phyloP scores from a whole-genome alignment of 2,329 filamentous ascomycete genomes.

The Microdochium paspali region DNA sequence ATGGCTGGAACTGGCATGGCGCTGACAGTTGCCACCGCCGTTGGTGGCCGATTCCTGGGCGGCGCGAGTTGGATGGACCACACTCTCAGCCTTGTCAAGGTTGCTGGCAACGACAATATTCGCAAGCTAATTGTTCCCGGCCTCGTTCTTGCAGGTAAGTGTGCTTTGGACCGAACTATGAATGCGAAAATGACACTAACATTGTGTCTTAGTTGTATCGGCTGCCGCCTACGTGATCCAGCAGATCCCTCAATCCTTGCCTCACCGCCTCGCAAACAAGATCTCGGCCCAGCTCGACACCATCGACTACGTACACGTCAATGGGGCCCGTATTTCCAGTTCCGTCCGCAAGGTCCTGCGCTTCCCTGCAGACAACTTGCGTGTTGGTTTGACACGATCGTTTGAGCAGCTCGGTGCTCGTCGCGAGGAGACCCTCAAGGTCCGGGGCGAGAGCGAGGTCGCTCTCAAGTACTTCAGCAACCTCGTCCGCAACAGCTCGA shows the following conservation, averaged over 20 bases:
- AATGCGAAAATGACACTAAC: constrained; percentile 18
- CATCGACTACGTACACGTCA: constrained; percentile 88
- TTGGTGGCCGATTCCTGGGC: constrained; percentile 73
- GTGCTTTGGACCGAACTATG: not conserved
- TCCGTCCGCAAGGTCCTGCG: constrained; percentile 85
- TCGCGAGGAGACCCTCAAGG: constrained; percentile 75
- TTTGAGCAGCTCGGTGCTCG: constrained; percentile 74
- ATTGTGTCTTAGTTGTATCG: constrained; percentile 50
- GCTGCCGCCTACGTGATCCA: constrained; percentile 73
- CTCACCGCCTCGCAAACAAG: constrained; percentile 75
- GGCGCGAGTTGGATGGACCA: constrained; percentile 86
- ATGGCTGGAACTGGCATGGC: constrained; percentile 90
- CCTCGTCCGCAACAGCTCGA: constrained; percentile 57
- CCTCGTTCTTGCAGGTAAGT: constrained; percentile 68
- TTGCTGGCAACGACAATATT: constrained; percentile 74
- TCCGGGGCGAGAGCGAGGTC: constrained; percentile 73
- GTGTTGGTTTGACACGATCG: constrained; percentile 71
- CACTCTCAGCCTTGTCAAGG: constrained; percentile 67
- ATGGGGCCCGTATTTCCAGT: constrained; percentile 72
- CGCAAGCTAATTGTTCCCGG: constrained; percentile 74
- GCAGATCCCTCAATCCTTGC: constrained; percentile 82
- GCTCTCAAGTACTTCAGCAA: constrained; percentile 87
- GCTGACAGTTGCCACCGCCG: constrained; percentile 77
- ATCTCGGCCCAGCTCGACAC: constrained; percentile 70
- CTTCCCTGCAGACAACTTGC: constrained; percentile 77